phyloP scores from a whole-genome alignment of 2,329 filamentous ascomycete genomes.

The Aspergillus sp. region DNA sequence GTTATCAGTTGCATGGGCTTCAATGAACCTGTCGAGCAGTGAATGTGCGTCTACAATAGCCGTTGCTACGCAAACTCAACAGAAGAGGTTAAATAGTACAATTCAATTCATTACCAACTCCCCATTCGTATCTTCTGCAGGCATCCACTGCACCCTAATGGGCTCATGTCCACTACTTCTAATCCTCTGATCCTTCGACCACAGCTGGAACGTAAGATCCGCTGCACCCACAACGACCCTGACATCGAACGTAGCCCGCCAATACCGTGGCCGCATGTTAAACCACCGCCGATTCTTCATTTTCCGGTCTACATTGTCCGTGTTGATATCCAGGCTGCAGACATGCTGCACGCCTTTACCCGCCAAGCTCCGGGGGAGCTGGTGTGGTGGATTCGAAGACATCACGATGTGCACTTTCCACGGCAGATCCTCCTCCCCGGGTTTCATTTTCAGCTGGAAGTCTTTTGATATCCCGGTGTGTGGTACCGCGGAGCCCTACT shows the following conservation, averaged over 20 bases:
- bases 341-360: slow-evolving; percentile 26
- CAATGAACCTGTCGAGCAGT: no score
- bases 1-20: no score
- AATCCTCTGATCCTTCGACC: slow-evolving; percentile 30
- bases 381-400: slow-evolving; percentile 22
- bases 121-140: not conserved
- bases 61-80: no score
- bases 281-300: slow-evolving; percentile 39
- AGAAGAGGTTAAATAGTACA: no score
- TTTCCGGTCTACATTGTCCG: slow-evolving; percentile 30
- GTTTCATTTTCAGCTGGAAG: slow-evolving; percentile 28
- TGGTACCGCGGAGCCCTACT: slow-evolving; percentile 22
- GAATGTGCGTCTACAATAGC: no score
- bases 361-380: slow-evolving; percentile 26
- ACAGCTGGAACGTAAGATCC: slow-evolving; percentile 37
- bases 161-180: slow-evolving; percentile 26
- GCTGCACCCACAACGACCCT: slow-evolving; percentile 34
- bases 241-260: slow-evolving; percentile 32
- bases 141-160: slow-evolving; percentile 35
- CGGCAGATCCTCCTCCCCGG: slow-evolving; percentile 19
- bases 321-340: slow-evolving; percentile 31
- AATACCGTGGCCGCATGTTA: slow-evolving; percentile 29
- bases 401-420: slow-evolving; percentile 36
- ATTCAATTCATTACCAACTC: no score
- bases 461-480: slow-evolving; percentile 25